phyloP scores from a whole-genome alignment of 768 basidiomycete genomes.

The Serendipita indica region DNA sequence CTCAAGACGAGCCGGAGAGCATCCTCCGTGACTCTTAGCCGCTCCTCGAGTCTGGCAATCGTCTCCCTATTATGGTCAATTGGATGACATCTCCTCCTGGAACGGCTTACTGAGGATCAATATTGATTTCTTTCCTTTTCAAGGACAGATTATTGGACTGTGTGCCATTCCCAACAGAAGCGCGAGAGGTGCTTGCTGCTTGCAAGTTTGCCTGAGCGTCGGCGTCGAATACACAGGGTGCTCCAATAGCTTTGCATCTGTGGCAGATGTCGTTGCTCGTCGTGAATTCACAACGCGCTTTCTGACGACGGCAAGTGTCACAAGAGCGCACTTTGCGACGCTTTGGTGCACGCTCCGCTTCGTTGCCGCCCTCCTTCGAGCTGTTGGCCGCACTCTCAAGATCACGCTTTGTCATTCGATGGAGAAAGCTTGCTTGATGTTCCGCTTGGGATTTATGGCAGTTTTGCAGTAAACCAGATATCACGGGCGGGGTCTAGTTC shows the following conservation, averaged over 20 bases:
- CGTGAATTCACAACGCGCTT: background rate
- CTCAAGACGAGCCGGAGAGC: background rate
- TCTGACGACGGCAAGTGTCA: background rate
- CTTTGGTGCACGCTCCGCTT: too few relatives aligned
- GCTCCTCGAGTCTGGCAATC: background rate
- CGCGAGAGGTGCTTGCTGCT: background rate
- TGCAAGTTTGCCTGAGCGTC: background rate
- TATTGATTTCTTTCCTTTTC: too few relatives aligned
- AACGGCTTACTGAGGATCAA: too few relatives aligned
- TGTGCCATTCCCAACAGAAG: background rate
- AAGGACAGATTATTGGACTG: too few relatives aligned
- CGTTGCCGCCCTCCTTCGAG: too few relatives aligned
- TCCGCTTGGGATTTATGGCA: too few relatives aligned
- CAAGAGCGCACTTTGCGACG: background rate
- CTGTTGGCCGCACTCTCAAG: too few relatives aligned
- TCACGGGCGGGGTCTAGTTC: too few relatives aligned
- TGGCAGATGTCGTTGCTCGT: background rate
- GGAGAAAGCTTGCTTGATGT: too few relatives aligned
- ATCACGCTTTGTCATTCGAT: too few relatives aligned
- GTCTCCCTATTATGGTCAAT: background rate
- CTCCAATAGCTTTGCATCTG: background rate
- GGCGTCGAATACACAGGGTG: background rate
- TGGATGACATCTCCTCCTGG: too few relatives aligned
- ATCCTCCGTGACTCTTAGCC: background rate
- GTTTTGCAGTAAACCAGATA: too few relatives aligned